Conservation (phyloP, 2,329 filamentous ascomycete genomes). For the Xylariaceae sp. region DNA sequence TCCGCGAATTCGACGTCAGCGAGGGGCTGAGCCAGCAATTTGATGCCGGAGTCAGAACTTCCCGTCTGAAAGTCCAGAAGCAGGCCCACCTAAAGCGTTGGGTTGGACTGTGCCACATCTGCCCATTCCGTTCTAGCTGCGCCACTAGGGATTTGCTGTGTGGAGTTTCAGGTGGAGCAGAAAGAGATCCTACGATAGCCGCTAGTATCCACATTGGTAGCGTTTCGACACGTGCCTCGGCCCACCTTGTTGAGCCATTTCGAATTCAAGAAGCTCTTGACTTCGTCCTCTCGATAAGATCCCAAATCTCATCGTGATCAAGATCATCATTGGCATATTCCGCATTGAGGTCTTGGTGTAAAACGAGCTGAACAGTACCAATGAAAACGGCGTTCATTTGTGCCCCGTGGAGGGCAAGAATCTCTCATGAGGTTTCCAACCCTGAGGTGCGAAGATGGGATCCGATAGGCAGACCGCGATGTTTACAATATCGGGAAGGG, state of each 20-base stretch:
- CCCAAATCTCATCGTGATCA: not conserved
- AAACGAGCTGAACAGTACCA: not conserved
- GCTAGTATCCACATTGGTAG: too few species aligned
- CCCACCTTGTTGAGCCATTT: too few species aligned
- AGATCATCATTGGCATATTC: not conserved
- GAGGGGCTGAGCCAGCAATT: not conserved
- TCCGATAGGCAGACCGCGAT: too few species aligned
- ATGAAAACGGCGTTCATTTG: not conserved
- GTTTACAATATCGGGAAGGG: too few species aligned
- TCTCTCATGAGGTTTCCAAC: not conserved
- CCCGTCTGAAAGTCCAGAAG: too few species aligned
- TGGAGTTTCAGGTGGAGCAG: not conserved
- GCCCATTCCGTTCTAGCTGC: not conserved
- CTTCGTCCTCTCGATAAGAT: not conserved
- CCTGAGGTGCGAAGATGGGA: not conserved
- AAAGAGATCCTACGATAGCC: not conserved
- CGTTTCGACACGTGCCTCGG: too few species aligned
- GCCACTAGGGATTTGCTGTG: not conserved
- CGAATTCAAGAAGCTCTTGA: too few species aligned
- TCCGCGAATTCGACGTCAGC: not conserved
- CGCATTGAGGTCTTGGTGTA: not conserved
- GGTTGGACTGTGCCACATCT: not conserved
- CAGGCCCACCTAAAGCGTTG: not conserved
- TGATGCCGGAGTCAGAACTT: not conserved
- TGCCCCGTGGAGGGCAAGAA: not conserved